Evolutionary conservation across 2,329 filamentous ascomycete genomes (phyloP).

Genomic region (Aspergillus pseudoterreus): DNA sequence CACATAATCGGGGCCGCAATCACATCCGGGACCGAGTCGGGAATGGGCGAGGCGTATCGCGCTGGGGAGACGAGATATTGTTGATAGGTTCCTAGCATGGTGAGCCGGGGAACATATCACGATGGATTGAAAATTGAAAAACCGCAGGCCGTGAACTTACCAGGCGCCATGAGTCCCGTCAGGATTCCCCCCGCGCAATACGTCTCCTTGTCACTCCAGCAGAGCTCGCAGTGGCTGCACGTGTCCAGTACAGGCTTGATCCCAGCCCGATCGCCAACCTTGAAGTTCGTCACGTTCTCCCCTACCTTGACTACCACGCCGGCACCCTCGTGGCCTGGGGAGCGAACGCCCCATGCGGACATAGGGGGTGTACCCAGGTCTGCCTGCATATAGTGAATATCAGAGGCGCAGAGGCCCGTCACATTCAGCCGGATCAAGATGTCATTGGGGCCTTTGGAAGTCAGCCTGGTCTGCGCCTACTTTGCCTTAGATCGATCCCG

Average conservation of each 20-base stretch:
- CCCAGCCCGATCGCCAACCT: constrained; percentile 53
- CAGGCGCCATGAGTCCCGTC: constrained; percentile 42
- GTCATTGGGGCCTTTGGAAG: constrained; percentile 47
- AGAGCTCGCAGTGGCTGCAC: constrained; percentile 50
- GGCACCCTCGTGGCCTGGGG: constrained; percentile 55
- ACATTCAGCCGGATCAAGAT: constrained; percentile 56
- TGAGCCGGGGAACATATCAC: background rate
- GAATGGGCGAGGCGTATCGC: constrained; percentile 53
- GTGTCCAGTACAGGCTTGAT: constrained; percentile 51
- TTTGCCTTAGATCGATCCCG: background rate
- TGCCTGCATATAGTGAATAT: constrained; percentile 56
- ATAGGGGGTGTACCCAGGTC: constrained; percentile 51
- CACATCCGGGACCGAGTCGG: constrained; percentile 53
- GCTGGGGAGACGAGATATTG: constrained; percentile 58
- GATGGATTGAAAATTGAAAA: background rate
- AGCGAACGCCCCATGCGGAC: constrained; percentile 43
- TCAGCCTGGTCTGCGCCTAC: too few relatives aligned
- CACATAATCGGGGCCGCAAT: constrained; percentile 61
- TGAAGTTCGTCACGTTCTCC: constrained; percentile 50
- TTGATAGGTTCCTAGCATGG: constrained; percentile 50
- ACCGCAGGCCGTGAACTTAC: constrained; percentile 19
- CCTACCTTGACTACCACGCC: constrained; percentile 57
- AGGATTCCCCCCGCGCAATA: constrained; percentile 35
- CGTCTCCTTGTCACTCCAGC: constrained; percentile 51
- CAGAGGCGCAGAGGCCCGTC: constrained; percentile 56